Evolutionary conservation across 371 early-diverging fungal genomes (phyloP).

Genomic region (Chytridium lagenaria): DNA sequence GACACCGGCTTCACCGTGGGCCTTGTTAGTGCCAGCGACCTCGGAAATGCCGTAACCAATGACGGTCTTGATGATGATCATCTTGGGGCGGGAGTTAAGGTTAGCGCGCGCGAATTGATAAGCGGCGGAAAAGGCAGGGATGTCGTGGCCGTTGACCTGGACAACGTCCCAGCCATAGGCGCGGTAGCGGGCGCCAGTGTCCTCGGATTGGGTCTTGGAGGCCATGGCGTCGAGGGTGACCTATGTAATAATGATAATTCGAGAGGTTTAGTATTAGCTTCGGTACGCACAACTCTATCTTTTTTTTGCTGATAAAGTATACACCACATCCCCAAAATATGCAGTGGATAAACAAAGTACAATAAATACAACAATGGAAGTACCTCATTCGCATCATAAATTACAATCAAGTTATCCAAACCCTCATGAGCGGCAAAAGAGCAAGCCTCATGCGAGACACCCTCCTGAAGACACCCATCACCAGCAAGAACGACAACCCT

Average conservation of each 20-base stretch:
- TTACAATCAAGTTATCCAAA: constrained; percentile 93
- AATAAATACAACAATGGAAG: constrained; percentile 2
- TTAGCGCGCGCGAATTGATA: constrained; percentile 25
- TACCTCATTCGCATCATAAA: constrained; percentile 97
- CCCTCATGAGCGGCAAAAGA: constrained; percentile 97
- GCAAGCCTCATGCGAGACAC: constrained; percentile 96
- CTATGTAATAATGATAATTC: constrained; percentile 14
- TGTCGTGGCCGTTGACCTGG: constrained; percentile 81
- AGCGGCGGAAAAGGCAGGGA: constrained; percentile 72
- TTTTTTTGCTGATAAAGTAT: too few species aligned
- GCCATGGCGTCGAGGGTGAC: constrained; percentile 43
- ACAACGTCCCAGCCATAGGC: constrained; percentile 94
- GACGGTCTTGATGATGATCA: constrained; percentile 52
- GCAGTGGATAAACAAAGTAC: too few species aligned
- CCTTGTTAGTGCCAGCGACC: constrained; percentile 71
- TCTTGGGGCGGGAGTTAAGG: constrained; percentile 32
- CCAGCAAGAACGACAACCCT: constrained; percentile 90
- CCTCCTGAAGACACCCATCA: constrained; percentile 99
- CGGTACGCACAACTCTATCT: too few species aligned
- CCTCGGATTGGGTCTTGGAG: constrained; percentile 69
- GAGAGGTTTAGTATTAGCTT: too few species aligned
- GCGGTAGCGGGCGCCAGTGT: constrained; percentile 89
- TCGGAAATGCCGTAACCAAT: constrained; percentile 82
- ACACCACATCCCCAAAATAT: too few species aligned
- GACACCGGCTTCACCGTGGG: constrained; percentile 79